Evolutionary conservation across 169 alveolate species (phyloP), one percentile per base, ranked within the genome.

Genomic region (Sarcocystis neurona): DNA sequence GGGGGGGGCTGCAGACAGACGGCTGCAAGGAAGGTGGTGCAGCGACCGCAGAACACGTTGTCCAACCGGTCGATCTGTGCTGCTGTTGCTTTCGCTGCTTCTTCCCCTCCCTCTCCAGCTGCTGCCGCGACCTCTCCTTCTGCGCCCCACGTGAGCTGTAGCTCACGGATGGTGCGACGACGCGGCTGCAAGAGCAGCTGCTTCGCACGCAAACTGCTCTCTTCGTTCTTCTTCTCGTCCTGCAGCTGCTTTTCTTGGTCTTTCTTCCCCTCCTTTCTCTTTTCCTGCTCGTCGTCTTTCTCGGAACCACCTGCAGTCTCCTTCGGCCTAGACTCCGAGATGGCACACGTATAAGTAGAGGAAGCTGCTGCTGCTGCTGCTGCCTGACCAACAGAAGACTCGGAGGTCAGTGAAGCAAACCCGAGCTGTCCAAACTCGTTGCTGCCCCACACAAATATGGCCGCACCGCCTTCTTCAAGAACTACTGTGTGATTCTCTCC

Each of bases 361-460:
- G n/a, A n/a, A n/a, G 80, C 80, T 30, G 44, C 50, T 39, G 80
- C 80, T 39, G 79, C 79, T 37, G 68, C 85, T 39, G 58, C 68
- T 23, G 88, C 88, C 32, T 63, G 78, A 1, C 79, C 88, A 34
- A 63, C 58, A 2, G 88, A 82, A 8, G 88, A 56, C 39, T 44
- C n/a, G 30, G 88, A 63, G 1, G 66, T 6, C 0, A 79, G 34
- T 10, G 88, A 82, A 8, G 66, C n/a, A n/a, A 60, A 53, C 34
- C 78, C 88, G 18, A 88, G 77, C 72, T 88, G 92, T 0, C 92
- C 87, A 75, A 88, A 88, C 74, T 88, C 92, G 75, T 88, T 88
- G 77, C 92, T 88, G n/a, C 92, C 92, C 92, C 92, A 88, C 44
- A 79, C 77, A 47, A 50, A 88, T 20, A 88, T 18, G 20, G 82